phyloP scores from a whole-genome alignment of 2,329 filamentous ascomycete species.

The Talaromyces amestolkiae region DNA sequence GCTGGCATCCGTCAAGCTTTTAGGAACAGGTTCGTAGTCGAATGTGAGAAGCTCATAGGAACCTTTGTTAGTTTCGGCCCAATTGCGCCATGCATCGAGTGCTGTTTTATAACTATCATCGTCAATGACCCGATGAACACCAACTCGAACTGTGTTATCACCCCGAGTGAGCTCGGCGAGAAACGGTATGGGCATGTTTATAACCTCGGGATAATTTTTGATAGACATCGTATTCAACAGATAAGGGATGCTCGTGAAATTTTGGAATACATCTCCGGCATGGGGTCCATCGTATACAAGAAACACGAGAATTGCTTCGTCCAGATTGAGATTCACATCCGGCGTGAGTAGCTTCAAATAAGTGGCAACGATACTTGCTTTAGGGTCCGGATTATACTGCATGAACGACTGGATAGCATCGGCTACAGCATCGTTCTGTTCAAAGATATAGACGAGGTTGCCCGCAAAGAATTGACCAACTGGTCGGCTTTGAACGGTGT shows the following conservation, averaged over 20 bases:
- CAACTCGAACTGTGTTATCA: constrained; percentile 36
- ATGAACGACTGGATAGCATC: constrained; percentile 33
- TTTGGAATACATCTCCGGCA: constrained; percentile 31
- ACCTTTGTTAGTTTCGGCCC: constrained; percentile 33
- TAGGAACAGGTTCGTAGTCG: constrained; percentile 31
- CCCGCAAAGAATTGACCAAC: constrained; percentile 29
- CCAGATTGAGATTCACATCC: constrained; percentile 30
- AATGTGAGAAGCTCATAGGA: constrained; percentile 29
- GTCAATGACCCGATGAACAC: constrained; percentile 30
- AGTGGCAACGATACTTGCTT: constrained; percentile 35
- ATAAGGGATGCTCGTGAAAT: constrained; percentile 34
- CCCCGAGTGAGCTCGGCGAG: constrained; percentile 30
- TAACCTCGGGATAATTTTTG: constrained; percentile 34
- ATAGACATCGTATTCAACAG: constrained; percentile 29
- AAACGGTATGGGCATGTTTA: constrained; percentile 34
- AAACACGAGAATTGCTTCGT: constrained; percentile 35
- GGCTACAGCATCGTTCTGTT: constrained; percentile 29
- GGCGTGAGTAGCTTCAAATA: constrained; percentile 33
- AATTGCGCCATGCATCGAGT: constrained; percentile 29
- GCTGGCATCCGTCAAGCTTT: constrained; percentile 33
- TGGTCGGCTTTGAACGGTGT: constrained; percentile 30
- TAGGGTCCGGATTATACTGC: constrained; percentile 34
- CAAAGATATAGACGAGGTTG: constrained; percentile 29
- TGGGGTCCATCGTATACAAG: constrained; percentile 37
- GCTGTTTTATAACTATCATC: constrained; percentile 23